Base-by-base conservation (phyloP, 2,329 filamentous ascomycete species). In the Bertia moriformis region DNA sequence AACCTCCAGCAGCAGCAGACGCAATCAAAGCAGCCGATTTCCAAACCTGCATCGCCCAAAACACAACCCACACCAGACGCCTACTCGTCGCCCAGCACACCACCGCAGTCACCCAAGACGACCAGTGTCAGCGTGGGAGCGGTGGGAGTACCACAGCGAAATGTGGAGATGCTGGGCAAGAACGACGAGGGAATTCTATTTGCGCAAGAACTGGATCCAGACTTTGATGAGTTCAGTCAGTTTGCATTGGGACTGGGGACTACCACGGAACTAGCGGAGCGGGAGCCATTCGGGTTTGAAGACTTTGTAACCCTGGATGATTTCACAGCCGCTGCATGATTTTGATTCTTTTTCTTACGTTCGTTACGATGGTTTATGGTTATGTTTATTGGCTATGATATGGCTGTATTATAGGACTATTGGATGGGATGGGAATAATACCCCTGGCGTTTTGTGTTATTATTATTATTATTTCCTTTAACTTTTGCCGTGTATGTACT, bases 241-340 rank as follows among this genome's bases (percentile, higher is more conserved):
- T 58, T 55, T 41, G 54, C 54, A 3, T 40, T 50, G 33, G 48
- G 48, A 10, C 32, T 58, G 39, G 53, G 46, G 17, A 49, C 42
- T 30, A 42, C 45, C 24, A 44, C 46, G 7, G 45, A 43, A 7
- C 39, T 50, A 12, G 40, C 18, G 18, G 45, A 48, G n/a, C 44
- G 47, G 14, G 53, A 54, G 14, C 38, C 45, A 2, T 49, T 48
- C 41, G 49, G 45, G 15, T 52, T 57, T 43, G 54, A 57, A 13
- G 55, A 58, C 13, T 48, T 51, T 36, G 47, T 57, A 13, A 41
- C 49, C 4, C 40, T 57, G 19, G 54, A 56, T 37, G 54, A 57
- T 12, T 56, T 48, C 44, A 45, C 49, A 15, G 48, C 49, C 12
- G 49, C 49, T 24, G 47, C 50, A 46, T 37, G 15, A 29, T n/a